These are phyloP conservation scores for Magnusiomyces paraingens DNA, from an alignment of 1,139 yeast species.

Conservation along the genomic window DNA sequence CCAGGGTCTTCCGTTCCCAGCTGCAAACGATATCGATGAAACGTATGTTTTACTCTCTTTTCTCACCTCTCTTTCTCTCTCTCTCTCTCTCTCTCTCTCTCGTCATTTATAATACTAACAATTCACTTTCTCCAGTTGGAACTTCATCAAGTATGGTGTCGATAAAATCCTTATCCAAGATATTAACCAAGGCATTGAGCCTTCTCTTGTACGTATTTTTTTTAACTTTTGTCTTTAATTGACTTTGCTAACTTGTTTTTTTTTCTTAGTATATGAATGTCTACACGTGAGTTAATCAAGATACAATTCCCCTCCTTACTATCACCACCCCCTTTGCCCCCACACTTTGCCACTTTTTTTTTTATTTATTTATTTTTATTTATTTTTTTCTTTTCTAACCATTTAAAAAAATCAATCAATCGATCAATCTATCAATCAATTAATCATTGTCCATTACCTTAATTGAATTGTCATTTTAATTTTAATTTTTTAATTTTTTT, in stretches of 20 bases:
- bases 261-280: conserved; percentile 33
- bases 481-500: conserved; percentile 23
- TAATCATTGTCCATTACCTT: no score
- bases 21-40: background rate
- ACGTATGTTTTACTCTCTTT: conserved; percentile 4
- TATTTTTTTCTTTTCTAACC: background rate
- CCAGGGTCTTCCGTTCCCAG: conserved; percentile 4
- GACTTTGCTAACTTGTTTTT: conserved; percentile 1
- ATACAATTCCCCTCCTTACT: background rate
- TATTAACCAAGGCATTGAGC: conserved; percentile 32
- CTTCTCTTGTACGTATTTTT: conserved; percentile 29
- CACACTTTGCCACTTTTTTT: background rate
- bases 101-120: background rate
- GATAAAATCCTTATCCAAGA: conserved; percentile 36
- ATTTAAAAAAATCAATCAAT: background rate
- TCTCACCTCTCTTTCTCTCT: background rate
- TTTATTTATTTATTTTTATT: no score
- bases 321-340: background rate
- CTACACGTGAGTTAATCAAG: conserved; percentile 31
- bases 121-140: conserved; percentile 34
- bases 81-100: background rate
- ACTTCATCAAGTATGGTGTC: conserved; percentile 35
- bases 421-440: no score
- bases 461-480: no score
- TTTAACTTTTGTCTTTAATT: conserved; percentile 3